Percentiles rank a stretch among this genome's conserved stretches.
Conservation (phyloP, 257 asterid species). For the Nicotiana paniculata region DNA sequence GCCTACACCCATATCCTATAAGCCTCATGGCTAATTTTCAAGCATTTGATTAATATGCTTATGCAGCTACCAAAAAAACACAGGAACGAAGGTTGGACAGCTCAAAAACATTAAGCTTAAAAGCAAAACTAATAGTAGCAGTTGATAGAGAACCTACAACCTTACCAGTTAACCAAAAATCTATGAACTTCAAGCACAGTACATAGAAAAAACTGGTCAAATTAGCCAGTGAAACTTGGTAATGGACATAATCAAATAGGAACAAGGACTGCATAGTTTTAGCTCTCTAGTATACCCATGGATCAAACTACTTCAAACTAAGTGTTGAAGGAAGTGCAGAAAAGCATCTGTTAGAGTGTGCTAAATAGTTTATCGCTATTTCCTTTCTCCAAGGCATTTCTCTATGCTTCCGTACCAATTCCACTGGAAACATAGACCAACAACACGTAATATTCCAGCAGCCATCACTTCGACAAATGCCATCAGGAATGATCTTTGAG, state of each 20-base stretch:
- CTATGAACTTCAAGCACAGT: background rate
- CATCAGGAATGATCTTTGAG: constrained; percentile 76
- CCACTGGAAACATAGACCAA: constrained; percentile 78
- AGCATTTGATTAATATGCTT: background rate
- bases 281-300: background rate
- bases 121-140: background rate
- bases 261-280: background rate
- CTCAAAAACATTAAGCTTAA: background rate
- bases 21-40: background rate
- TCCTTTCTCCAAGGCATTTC: constrained; percentile 48
- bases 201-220: background rate
- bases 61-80: background rate
- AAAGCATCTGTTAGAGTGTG: background rate
- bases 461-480: constrained; percentile 77
- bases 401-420: constrained; percentile 72
- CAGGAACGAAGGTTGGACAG: background rate
- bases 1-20: background rate
- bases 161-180: background rate
- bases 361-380: constrained; percentile 9
- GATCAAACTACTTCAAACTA: background rate
- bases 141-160: background rate
- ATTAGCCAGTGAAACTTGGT: background rate
- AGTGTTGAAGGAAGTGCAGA: background rate
- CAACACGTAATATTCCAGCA: constrained; percentile 55
- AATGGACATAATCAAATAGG: background rate